Percentiles rank a stretch among this genome's conserved stretches.
These are phyloP conservation scores for Tagetes erecta DNA, from an alignment of 129 eudicot species.

Conservation along the genomic window DNA sequence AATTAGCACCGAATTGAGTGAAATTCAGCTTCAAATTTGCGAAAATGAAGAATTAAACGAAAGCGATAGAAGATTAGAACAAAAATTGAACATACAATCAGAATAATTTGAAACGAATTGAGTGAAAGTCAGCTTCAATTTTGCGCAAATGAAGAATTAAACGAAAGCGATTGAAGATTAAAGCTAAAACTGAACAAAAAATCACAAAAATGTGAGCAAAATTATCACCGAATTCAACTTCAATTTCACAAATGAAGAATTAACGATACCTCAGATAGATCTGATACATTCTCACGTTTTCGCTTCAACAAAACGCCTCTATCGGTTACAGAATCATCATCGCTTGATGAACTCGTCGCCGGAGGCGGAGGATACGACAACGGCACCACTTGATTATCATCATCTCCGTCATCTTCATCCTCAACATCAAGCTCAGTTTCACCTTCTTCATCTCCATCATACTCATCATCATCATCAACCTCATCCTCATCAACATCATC, in stretches of 20 bases:
- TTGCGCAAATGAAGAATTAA: no score
- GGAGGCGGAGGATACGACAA: slow-evolving; percentile 42
- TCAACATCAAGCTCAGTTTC: slow-evolving; percentile 5
- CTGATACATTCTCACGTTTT: slow-evolving; percentile 23
- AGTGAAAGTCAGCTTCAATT: no score
- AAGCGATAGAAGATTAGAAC: no score
- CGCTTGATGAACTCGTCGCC: slow-evolving; percentile 40
- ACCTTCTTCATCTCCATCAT: slow-evolving; percentile 23
- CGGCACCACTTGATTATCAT: slow-evolving; percentile 63
- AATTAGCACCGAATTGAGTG: not conserved
- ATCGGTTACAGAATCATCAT: slow-evolving; percentile 24
- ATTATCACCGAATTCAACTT: not conserved
- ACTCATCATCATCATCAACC: slow-evolving; percentile 29
- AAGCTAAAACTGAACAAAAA: no score
- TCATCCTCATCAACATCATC: slow-evolving; percentile 28
- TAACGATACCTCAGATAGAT: slow-evolving; percentile 36
- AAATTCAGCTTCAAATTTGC: not conserved
- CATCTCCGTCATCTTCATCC: slow-evolving; percentile 39
- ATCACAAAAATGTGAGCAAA: not conserved
- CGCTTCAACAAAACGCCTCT: slow-evolving; percentile 18
- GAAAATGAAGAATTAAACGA: not conserved
- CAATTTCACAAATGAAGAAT: not conserved
- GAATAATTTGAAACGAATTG: not conserved
- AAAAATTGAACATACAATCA: no score
- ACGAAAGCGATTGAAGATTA: no score